phyloP scores from a whole-genome alignment of 495 filamentous ascomycete genomes.

The Tuber calosporum region DNA sequence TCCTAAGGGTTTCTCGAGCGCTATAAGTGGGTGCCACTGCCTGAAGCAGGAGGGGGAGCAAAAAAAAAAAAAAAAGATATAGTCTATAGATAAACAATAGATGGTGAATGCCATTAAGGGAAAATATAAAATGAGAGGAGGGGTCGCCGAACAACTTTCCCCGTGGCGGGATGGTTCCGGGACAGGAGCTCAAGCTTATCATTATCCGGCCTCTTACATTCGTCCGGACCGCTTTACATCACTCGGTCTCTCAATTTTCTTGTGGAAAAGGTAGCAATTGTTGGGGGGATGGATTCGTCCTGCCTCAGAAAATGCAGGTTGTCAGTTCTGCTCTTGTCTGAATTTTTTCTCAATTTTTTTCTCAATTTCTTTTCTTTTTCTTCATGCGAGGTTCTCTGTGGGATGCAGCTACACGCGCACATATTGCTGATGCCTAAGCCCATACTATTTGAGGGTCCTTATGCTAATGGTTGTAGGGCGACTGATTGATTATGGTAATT shows the following conservation, averaged over 20 bases:
- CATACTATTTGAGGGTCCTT: neutral
- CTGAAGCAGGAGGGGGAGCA: neutral
- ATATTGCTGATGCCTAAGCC: neutral
- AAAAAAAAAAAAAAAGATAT: neutral
- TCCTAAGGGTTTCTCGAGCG: neutral
- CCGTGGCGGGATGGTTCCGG: conserved; percentile 14
- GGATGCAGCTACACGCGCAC: neutral
- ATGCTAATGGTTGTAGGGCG: neutral
- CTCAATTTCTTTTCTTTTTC: neutral
- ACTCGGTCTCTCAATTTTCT: neutral
- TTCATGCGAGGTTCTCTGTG: neutral
- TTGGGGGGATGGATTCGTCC: neutral
- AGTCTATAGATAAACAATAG: too few species aligned
- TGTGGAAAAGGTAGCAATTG: neutral
- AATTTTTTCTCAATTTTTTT: neutral
- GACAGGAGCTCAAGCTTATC: conserved; percentile 16
- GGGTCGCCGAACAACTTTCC: conserved; percentile 2
- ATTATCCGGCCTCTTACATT: conserved; percentile 2
- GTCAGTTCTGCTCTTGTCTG: neutral
- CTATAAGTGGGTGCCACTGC: neutral
- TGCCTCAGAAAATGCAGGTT: neutral
- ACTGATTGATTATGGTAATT: neutral
- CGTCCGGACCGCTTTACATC: neutral
- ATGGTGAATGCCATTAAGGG: neutral
- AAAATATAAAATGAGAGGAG: conserved; percentile 6